These are phyloP conservation scores for Fusarium domesticum DNA, from an alignment of 2,329 filamentous ascomycete genomes.

Conservation along the genomic window DNA sequence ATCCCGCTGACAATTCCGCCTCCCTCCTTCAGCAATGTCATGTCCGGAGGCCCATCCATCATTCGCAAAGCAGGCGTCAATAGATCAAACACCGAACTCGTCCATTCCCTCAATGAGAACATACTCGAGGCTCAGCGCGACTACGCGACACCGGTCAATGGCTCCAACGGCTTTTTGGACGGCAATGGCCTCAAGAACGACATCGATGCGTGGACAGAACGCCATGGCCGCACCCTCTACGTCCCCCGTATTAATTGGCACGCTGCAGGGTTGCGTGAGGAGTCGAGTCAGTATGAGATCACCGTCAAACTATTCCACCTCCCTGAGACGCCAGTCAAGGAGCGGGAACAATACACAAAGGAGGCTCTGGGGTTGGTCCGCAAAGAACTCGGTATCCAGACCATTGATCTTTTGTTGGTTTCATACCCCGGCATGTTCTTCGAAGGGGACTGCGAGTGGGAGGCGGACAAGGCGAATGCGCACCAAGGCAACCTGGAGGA, in stretches of 20 bases:
- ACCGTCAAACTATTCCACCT: slow-evolving; percentile 95
- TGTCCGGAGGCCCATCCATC: slow-evolving; percentile 78
- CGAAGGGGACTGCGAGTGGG: slow-evolving; percentile 85
- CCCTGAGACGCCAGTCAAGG: slow-evolving; percentile 61
- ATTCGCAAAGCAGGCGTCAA: slow-evolving; percentile 70
- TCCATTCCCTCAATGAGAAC: slow-evolving; percentile 81
- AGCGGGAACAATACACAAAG: slow-evolving; percentile 66
- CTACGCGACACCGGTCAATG: slow-evolving; percentile 38
- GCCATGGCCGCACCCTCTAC: slow-evolving; percentile 60
- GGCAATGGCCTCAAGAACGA: slow-evolving; percentile 27
- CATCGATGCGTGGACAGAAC: slow-evolving; percentile 64
- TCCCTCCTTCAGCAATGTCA: slow-evolving; percentile 63
- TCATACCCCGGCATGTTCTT: slow-evolving; percentile 94
- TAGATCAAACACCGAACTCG: slow-evolving; percentile 90
- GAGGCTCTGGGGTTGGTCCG: slow-evolving; percentile 79
- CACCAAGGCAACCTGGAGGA: slow-evolving; percentile 64
- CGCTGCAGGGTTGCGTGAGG: slow-evolving; percentile 71
- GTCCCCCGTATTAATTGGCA: slow-evolving; percentile 76
- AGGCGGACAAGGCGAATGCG: slow-evolving; percentile 61
- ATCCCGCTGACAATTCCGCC: slow-evolving; percentile 21
- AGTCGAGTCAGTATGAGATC: slow-evolving; percentile 83
- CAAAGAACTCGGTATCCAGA: slow-evolving; percentile 71
- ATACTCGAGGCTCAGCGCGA: slow-evolving; percentile 72
- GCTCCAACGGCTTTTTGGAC: slow-evolving; percentile 34
- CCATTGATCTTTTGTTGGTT: slow-evolving; percentile 83